A percentile compares a stretch with the other conserved stretches of the same genome.
phyloP scores from a whole-genome alignment of 805 yeast species.

The Kodamaea kakaduensis region DNA sequence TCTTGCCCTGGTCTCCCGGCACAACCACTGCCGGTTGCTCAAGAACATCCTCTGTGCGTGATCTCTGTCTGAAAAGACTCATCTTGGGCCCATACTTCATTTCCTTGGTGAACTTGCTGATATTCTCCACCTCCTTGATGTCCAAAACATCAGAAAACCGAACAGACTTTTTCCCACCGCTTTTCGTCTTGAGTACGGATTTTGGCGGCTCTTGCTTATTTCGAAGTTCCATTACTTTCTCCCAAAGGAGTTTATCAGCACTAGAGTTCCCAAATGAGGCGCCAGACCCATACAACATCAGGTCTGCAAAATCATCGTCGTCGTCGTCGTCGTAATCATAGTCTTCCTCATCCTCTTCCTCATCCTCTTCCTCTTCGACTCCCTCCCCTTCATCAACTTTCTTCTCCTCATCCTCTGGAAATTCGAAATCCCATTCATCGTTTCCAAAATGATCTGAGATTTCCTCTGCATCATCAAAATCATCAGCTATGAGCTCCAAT shows the following conservation, averaged over 20 bases:
- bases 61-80: conserved; percentile 13
- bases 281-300: conserved; percentile 21
- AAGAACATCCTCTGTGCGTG: conserved; percentile 1
- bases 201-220: conserved; percentile 10
- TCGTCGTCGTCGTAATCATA: conserved; percentile 22
- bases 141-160: conserved; percentile 50
- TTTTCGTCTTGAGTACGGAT: not conserved
- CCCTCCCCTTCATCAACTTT: conserved; percentile 18
- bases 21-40: not conserved
- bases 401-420: conserved; percentile 35
- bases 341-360: conserved; percentile 19
- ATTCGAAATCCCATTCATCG: conserved; percentile 36
- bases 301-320: conserved; percentile 32
- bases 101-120: conserved; percentile 44
- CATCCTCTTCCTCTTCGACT: conserved; percentile 12
- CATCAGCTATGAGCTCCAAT: conserved; percentile 52
- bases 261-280: conserved; percentile 12
- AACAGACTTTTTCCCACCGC: conserved; percentile 39
- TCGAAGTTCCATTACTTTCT: conserved; percentile 33
- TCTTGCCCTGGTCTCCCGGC: conserved; percentile 1
- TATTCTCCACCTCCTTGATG: conserved; percentile 57
- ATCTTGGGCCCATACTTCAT: conserved; percentile 14
- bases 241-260: conserved; percentile 33
- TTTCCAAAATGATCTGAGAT: conserved; percentile 19
- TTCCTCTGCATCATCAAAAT: conserved; percentile 30